Conservation (phyloP, 2,329 filamentous ascomycete species). For the Calonectria pseudoreteaudii region DNA sequence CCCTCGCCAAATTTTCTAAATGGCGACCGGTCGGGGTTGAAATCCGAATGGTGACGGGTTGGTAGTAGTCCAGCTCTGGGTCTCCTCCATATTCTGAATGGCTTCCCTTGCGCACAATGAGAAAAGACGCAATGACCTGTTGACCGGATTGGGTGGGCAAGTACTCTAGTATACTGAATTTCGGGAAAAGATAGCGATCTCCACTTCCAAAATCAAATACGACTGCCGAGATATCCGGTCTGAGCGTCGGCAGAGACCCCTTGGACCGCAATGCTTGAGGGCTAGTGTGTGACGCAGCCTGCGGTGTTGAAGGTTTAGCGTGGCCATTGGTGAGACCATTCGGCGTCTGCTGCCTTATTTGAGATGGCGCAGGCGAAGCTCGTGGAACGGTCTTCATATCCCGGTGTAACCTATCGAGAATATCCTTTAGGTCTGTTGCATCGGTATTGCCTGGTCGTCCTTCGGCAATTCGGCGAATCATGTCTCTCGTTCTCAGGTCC, state of each 20-base stretch:
- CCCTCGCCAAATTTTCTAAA: conserved; percentile 70
- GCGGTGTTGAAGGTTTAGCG: conserved; percentile 30
- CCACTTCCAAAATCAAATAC: conserved; percentile 79
- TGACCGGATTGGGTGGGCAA: conserved; percentile 62
- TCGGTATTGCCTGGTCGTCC: conserved; percentile 64
- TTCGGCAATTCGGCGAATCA: conserved; percentile 66
- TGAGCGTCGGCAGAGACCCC: conserved; percentile 64
- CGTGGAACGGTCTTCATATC: conserved; percentile 53
- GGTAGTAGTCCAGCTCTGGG: conserved; percentile 77
- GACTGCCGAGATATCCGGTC: conserved; percentile 73
- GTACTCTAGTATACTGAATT: conserved; percentile 81
- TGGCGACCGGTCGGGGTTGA: conserved; percentile 65
- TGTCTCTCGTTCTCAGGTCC: conserved; percentile 59
- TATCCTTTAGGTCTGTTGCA: conserved; percentile 64
- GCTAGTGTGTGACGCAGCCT: conserved; percentile 44
- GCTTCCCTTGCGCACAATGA: conserved; percentile 80
- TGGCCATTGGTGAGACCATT: conserved; percentile 51
- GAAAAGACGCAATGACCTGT: conserved; percentile 78
- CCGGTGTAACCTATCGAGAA: conserved; percentile 61
- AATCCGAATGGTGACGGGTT: conserved; percentile 76
- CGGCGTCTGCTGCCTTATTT: conserved; percentile 39
- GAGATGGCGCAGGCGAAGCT: conserved; percentile 44
- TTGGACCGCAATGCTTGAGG: conserved; percentile 71
- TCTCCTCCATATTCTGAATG: conserved; percentile 74
- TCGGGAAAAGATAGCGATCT: conserved; percentile 83